These are phyloP conservation scores for Botryotinia globosa DNA, from an alignment of 2,329 filamentous ascomycete genomes.

Conservation along the genomic window DNA sequence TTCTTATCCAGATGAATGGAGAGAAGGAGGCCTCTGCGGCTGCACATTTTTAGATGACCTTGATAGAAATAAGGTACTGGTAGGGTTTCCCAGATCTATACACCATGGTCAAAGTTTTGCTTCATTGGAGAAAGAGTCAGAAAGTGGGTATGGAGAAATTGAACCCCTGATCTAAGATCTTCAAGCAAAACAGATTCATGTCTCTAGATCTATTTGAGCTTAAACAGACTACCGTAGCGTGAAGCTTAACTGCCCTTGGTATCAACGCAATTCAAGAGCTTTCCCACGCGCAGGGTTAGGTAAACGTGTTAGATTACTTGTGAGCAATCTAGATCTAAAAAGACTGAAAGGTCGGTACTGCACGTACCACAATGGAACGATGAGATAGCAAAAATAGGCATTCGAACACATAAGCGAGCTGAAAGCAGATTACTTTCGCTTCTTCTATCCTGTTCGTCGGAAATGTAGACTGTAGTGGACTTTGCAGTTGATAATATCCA, in stretches of 20 bases:
- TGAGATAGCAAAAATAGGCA: background rate
- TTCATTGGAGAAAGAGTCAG: background rate
- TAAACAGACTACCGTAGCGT: background rate
- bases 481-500: background rate
- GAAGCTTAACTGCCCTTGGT: background rate
- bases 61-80: background rate
- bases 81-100: background rate
- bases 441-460: background rate
- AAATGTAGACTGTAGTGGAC: background rate
- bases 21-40: background rate
- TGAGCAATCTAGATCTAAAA: slow-evolving; percentile 4
- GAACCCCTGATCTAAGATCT: background rate
- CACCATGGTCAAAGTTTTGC: background rate
- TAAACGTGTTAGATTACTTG: background rate
- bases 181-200: background rate
- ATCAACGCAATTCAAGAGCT: background rate
- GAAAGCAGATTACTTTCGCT: background rate
- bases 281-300: background rate
- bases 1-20: background rate
- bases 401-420: background rate
- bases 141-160: background rate
- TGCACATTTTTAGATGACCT: background rate
- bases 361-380: background rate
- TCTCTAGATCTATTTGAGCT: background rate
- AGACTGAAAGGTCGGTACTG: background rate